Conservation (phyloP, 2,329 filamentous ascomycete species). For the Graphiopsis chlorocephala region DNA sequence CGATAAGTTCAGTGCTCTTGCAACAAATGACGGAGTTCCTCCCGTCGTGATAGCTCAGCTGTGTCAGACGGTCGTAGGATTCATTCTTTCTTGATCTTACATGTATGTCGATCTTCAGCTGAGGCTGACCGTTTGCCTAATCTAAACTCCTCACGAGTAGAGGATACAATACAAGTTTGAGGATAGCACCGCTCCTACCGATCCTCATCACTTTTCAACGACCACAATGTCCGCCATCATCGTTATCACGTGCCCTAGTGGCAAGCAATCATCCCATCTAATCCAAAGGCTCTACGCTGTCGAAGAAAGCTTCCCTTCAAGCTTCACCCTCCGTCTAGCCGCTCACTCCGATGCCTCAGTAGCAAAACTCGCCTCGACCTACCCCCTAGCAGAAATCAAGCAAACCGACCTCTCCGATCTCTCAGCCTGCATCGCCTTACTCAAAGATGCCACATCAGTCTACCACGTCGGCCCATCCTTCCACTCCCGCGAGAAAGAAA, state of each 20-base stretch:
- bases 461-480: slow-evolving; percentile 38
- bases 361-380: not conserved
- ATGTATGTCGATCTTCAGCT: not conserved
- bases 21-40: no score
- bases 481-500: slow-evolving; percentile 36
- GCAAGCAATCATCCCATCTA: slow-evolving; percentile 37
- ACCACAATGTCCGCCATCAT: not conserved
- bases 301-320: slow-evolving; percentile 29
- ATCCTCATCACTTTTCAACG: not conserved
- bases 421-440: slow-evolving; percentile 26
- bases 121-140: not conserved
- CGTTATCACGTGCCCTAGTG: slow-evolving; percentile 37
- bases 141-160: not conserved
- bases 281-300: slow-evolving; percentile 37
- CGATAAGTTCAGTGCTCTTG: no score
- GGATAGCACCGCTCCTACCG: not conserved
- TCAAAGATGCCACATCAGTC: slow-evolving; percentile 32
- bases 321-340: not conserved
- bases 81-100: not conserved
- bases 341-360: not conserved
- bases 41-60: no score
- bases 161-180: not conserved
- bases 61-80: no score
- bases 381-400: not conserved
- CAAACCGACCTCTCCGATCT: slow-evolving; percentile 17